These are phyloP conservation scores for Lasiodiplodia gonubiensis DNA, from an alignment of 2,329 filamentous ascomycete species.

Conservation along the genomic window DNA sequence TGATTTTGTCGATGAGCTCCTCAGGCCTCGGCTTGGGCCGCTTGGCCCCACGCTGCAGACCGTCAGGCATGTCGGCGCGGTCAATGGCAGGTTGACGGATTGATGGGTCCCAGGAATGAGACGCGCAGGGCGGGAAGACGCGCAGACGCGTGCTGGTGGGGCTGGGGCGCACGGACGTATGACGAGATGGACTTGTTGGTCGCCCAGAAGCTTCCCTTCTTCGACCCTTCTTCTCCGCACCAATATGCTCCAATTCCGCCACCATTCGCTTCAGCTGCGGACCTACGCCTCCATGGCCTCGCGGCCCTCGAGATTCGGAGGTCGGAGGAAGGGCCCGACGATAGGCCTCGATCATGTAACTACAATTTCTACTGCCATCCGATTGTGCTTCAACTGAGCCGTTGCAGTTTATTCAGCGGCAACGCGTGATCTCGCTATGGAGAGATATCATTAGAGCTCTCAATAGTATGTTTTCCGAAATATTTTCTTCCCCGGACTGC, in stretches of 20 bases:
- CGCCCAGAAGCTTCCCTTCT: not conserved
- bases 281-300: constrained; percentile 12
- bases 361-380: not conserved
- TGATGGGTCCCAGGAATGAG: not conserved
- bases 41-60: constrained; percentile 3
- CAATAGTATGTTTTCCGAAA: constrained; percentile 35
- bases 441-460: constrained; percentile 53
- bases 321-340: constrained; percentile 39
- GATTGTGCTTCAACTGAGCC: not conserved
- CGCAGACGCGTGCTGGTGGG: constrained; percentile 4
- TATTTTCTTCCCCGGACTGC: not conserved
- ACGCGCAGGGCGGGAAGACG: constrained; percentile 11
- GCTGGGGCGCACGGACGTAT: constrained; percentile 14
- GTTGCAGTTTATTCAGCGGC: constrained; percentile 55
- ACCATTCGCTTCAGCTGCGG: not conserved
- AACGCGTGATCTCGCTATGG: constrained; percentile 55
- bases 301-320: constrained; percentile 27
- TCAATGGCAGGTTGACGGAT: not conserved
- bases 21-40: not conserved
- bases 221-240: not conserved
- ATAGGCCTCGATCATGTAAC: constrained; percentile 46
- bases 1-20: constrained; percentile 23
- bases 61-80: constrained; percentile 10
- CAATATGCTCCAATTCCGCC: constrained; percentile 6
- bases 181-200: constrained; percentile 1